phyloP scores from a whole-genome alignment of 2,329 filamentous ascomycete genomes.

The Fusarium scirpi region DNA sequence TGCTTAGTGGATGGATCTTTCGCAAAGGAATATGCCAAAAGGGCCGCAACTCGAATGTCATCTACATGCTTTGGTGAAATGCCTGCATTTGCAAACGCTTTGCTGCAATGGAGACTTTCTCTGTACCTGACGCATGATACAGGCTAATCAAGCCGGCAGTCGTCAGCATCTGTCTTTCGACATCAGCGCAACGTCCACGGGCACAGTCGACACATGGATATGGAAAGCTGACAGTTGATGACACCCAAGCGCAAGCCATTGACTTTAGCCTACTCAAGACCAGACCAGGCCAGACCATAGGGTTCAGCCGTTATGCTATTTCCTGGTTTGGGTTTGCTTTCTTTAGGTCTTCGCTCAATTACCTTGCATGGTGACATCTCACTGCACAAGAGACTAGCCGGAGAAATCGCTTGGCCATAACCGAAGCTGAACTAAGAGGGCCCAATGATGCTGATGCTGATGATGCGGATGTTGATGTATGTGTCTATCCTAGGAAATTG shows the following conservation, averaged over 20 bases:
- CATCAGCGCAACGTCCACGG: constrained; percentile 4
- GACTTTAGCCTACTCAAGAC: constrained; percentile 23
- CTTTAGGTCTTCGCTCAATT: constrained; percentile 27
- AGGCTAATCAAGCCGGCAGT: background rate
- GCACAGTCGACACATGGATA: background rate
- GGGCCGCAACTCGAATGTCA: background rate
- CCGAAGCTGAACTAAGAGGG: constrained; percentile 28
- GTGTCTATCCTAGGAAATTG: constrained; percentile 10
- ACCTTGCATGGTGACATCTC: constrained; percentile 38
- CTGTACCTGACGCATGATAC: background rate
- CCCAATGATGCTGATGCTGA: constrained; percentile 37
- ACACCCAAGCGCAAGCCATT: constrained; percentile 28
- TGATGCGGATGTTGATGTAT: constrained; percentile 22
- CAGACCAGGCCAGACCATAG: background rate
- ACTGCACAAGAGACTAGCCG: constrained; percentile 15
- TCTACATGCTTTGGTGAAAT: background rate
- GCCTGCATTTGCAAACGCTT: background rate
- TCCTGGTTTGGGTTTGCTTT: constrained; percentile 33
- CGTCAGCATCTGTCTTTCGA: background rate
- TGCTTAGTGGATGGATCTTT: constrained; percentile 15
- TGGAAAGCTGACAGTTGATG: constrained; percentile 37
- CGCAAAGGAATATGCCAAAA: constrained; percentile 8
- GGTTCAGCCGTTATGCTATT: constrained; percentile 33
- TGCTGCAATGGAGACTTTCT: background rate
- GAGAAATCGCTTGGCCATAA: constrained; percentile 11